Conservation (phyloP, 176 grass and related monocot genomes). For the Hyparrhenia diplandra region DNA sequence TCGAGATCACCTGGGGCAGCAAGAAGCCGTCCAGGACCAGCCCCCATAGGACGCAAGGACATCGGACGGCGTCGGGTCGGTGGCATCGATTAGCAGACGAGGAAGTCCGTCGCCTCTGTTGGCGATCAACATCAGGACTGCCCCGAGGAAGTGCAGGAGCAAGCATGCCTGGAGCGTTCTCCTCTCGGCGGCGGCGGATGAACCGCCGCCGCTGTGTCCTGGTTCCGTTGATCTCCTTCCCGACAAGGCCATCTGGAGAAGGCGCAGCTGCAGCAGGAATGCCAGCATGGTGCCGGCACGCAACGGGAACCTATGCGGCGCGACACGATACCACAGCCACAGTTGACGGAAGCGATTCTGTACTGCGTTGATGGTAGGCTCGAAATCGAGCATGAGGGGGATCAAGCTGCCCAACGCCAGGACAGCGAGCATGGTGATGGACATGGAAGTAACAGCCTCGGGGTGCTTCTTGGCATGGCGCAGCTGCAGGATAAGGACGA, state of each 20-base stretch:
- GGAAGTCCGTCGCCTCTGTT: neutral
- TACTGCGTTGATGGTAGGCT: neutral
- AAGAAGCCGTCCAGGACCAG: slow-evolving; percentile 17
- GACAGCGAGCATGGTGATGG: slow-evolving; percentile 56
- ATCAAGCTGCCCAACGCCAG: slow-evolving; percentile 33
- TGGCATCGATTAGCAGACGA: neutral
- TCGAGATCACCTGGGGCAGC: slow-evolving; percentile 16
- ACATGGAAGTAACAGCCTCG: slow-evolving; percentile 23
- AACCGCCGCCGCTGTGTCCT: neutral
- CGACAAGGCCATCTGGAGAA: slow-evolving; percentile 23
- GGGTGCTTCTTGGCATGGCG: slow-evolving; percentile 39
- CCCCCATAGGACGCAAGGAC: neutral
- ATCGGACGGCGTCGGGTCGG: neutral
- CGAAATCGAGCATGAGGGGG: slow-evolving; percentile 29
- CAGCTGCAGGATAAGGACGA: slow-evolving; percentile 47
- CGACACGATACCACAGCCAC: neutral
- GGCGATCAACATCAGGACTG: neutral
- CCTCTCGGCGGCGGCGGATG: slow-evolving; percentile 17
- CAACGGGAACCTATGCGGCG: neutral
- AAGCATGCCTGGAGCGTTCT: slow-evolving; percentile 5
- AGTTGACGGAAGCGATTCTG: neutral
- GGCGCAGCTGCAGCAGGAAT: slow-evolving; percentile 41
- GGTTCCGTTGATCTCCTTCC: neutral
- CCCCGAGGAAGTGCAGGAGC: slow-evolving; percentile 25
- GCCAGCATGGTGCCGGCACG: neutral